A percentile compares a stretch with the other conserved stretches of the same genome.
phyloP scores from a whole-genome alignment of 208 protist genomes.

The Leishmania lainsoni region DNA sequence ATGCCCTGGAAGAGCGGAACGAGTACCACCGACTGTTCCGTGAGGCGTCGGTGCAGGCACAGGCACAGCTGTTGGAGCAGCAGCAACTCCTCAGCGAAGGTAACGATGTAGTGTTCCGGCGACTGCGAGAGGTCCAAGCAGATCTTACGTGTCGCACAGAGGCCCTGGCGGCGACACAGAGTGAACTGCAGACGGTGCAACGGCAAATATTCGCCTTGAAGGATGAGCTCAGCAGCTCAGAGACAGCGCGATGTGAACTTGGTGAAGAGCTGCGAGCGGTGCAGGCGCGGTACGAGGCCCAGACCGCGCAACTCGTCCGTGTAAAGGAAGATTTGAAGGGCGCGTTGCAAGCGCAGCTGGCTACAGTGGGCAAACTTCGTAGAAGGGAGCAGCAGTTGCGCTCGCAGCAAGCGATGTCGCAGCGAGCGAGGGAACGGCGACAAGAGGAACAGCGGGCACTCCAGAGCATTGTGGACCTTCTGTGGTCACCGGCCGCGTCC shows the following conservation, averaged over 20 bases:
- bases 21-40: constrained; percentile 25
- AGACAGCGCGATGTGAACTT: constrained; percentile 29
- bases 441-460: constrained; percentile 4
- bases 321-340: constrained; percentile 31
- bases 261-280: constrained; percentile 33
- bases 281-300: background rate
- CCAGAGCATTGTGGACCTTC: constrained; percentile 5
- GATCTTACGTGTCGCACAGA: constrained; percentile 10
- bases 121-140: constrained; percentile 13
- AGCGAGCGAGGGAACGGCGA: constrained; percentile 21
- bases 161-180: constrained; percentile 22
- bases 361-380: background rate
- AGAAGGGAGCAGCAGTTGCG: constrained; percentile 19
- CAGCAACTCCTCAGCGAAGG: constrained; percentile 49
- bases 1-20: constrained; percentile 28
- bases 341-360: constrained; percentile 32
- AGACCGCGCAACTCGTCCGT: constrained; percentile 18
- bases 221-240: background rate
- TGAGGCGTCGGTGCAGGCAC: constrained; percentile 23
- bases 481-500: constrained; percentile 4
- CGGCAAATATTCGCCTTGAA: background rate
- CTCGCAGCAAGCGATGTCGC: constrained; percentile 3
- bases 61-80: constrained; percentile 63
- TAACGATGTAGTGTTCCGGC: constrained; percentile 11
- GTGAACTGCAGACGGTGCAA: constrained; percentile 19